Conservation (phyloP, 2,329 filamentous ascomycete genomes). For the Arthrobotrys sphaeroides region DNA sequence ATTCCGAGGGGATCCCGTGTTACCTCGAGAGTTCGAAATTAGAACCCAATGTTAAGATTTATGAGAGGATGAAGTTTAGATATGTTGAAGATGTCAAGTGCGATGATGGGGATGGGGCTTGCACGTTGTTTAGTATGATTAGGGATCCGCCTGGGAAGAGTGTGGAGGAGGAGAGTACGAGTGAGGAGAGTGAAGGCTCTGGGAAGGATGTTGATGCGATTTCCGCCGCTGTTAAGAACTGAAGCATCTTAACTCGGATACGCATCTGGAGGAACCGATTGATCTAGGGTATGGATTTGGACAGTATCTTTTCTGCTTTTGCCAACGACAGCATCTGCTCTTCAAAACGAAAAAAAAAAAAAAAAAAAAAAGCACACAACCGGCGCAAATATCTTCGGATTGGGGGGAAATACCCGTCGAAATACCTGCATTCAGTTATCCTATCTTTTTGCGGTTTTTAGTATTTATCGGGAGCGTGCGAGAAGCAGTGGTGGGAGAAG, state of each 20-base stretch:
- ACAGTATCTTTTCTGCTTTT: background rate
- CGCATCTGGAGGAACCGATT: background rate
- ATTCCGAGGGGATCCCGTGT: constrained; percentile 71
- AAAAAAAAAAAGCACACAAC: constrained; percentile 25
- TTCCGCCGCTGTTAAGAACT: constrained; percentile 1
- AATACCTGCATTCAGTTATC: constrained; percentile 33
- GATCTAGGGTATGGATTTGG: background rate
- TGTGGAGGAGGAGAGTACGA: constrained; percentile 29
- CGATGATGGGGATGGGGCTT: constrained; percentile 69
- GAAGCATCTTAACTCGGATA: background rate
- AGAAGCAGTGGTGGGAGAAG: constrained; percentile 5
- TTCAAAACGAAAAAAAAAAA: constrained; percentile 18
- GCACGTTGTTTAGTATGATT: constrained; percentile 66
- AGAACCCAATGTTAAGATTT: constrained; percentile 75
- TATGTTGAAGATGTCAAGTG: constrained; percentile 73
- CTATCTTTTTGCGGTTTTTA: background rate
- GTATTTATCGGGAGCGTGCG: background rate
- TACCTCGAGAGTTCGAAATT: constrained; percentile 77
- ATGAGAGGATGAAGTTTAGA: constrained; percentile 74
- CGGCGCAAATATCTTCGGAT: constrained; percentile 34
- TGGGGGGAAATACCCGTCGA: constrained; percentile 10
- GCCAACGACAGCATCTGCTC: background rate
- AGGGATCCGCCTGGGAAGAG: constrained; percentile 60
- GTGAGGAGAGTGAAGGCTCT: constrained; percentile 6
- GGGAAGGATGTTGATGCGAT: constrained; percentile 21